Evolutionary conservation across 805 yeast genomes (phyloP), one percentile per base, ranked within the genome.

Genomic region (Lachancea nothofagi): DNA sequence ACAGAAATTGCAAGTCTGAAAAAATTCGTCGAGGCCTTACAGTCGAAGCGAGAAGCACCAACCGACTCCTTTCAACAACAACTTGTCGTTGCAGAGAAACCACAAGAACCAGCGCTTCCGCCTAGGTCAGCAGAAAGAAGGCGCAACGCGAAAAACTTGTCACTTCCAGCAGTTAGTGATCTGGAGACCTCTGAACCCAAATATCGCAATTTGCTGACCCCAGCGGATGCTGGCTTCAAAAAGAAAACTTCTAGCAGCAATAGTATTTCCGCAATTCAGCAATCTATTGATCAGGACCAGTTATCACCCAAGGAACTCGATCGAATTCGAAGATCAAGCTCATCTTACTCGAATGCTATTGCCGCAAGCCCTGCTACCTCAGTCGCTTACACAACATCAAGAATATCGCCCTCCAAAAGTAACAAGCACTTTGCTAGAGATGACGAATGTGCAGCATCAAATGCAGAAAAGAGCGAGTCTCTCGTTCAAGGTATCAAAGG

Each of bases 101-200:
- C 33, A 32, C 21, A 28, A 28, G 33, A 38, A 6, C 29, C 59
- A 5, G 48, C 43, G 4, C 49, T 59, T 13, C 72, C 72, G 7
- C 66, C 69, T 23, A 55, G 72, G 40, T 67, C 72, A 1, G 63
- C 64, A 0, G 66, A 66, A 22, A 61, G 71, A 37, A 46, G 45
- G 29, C 47, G 39, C 15, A 47, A 53, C 22, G 36, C 45, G 7
- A 56, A 54, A 19, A 50, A 53, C 33, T 26, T 47, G 28, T 34
- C 36, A 15, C 41, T 49, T 14, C 44, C 24, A 4, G 32, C 32
- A 14, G 18, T n/a, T 9, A 33, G 29, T 21, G 35, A 32, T 5
- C 8, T 29, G 4, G 15, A 26, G 4, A 28, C 12, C 4, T 21
- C 29, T 6, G 38, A 22, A 9, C 26, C 8, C 19, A 35, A 19